Base-by-base conservation (phyloP, 2,329 filamentous ascomycete species). In the Cercospora sojina region DNA sequence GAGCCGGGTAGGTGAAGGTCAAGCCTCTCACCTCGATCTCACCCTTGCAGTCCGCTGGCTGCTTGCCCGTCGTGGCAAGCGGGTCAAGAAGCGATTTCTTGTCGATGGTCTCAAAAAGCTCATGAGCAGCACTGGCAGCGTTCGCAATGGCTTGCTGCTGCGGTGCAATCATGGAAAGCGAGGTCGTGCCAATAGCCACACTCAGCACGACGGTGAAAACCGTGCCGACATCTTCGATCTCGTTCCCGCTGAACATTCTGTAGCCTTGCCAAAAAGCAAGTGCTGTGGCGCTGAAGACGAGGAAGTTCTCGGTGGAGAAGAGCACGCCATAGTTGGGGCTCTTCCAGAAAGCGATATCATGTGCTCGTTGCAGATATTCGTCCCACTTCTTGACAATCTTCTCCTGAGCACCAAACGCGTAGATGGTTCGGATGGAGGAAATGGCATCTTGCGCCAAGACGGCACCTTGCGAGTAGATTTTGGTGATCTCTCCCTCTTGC, bases 1-100 rank as follows among this genome's bases (percentile, higher is more conserved):
- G 74, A 5, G 80, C 0, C 16, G 91, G 91, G 72, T 93, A 93
- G 1, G 89, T 86, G 73, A 93, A 93, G n/a, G 83, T 85, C 10
- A 93, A 85, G 49, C 87, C 81, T 10, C 86, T 79, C 29, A 93
- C 86, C 5, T 84, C 78, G 58, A 91, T 88, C 60, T 89, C 84
- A 8, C 77, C 77, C 9, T 49, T 56, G 29, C 73, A 76, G 5
- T 56, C 31, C 10, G 32, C 38, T 3, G 74, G 76, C 31, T 68
- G 60, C 31, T 65, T 66, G 18, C 77, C 75, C 13, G 62, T 63
- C 12, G 69, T 25, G 29, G 71, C 62, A 3, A 80, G 70, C 0
- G 81, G 77, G 68, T 83, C 79, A 1, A 82, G 71, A 12, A 73
- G 67, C 0, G 80, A 81, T 8, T 70, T 43, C 32, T 79, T 78